These are phyloP conservation scores for Chamaecyparis obtusa DNA, from an alignment of 75 land plant genomes.

Conservation along the genomic window DNA sequence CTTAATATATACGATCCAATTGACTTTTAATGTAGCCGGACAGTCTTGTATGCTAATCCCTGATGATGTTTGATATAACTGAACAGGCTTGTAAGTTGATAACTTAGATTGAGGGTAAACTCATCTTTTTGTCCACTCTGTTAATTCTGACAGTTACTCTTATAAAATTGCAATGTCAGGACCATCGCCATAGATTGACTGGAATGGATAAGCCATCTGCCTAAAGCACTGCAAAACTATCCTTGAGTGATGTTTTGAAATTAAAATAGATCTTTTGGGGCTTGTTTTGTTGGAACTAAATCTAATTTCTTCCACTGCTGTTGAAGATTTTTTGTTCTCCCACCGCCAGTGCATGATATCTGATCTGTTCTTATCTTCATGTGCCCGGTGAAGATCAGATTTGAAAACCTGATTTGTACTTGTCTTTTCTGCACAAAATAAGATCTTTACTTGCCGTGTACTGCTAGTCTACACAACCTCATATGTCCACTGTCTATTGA, in stretches of 20 bases:
- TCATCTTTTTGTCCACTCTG: neutral
- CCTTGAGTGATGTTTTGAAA: neutral
- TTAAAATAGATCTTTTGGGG: neutral
- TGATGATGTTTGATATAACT: neutral
- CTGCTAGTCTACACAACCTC: too few relatives aligned
- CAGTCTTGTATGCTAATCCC: neutral
- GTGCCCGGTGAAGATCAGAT: too few relatives aligned
- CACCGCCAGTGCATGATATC: too few relatives aligned
- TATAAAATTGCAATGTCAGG: neutral
- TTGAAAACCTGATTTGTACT: too few relatives aligned
- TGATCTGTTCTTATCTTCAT: too few relatives aligned
- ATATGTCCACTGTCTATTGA: too few relatives aligned
- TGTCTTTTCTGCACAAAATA: too few relatives aligned
- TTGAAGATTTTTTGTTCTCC: too few relatives aligned
- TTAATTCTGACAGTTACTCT: neutral
- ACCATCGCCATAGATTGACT: neutral
- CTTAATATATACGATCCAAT: neutral
- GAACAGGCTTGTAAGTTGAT: neutral
- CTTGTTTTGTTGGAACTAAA: too few relatives aligned
- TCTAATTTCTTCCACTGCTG: too few relatives aligned
- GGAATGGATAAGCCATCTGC: neutral
- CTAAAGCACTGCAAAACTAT: neutral
- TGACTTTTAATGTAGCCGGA: neutral
- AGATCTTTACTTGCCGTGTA: too few relatives aligned
- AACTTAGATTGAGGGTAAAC: neutral